phyloP scores from a whole-genome alignment of 495 filamentous ascomycete species.

The Lasiosphaeria ovina region DNA sequence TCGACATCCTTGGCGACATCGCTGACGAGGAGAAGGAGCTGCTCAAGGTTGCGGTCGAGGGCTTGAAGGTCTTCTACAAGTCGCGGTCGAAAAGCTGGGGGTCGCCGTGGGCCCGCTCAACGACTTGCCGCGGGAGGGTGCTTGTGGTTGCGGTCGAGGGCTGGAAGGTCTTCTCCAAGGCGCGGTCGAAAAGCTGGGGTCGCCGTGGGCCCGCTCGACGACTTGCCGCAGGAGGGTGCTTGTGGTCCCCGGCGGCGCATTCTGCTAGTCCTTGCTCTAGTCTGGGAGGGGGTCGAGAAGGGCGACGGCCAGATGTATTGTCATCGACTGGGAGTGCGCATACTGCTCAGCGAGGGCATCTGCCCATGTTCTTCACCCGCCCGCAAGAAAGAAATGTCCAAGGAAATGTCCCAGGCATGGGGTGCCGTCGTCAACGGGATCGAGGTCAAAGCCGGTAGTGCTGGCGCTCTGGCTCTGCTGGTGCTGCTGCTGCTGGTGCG shows the following conservation, averaged over 20 bases:
- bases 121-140: too few species aligned
- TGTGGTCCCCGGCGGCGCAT: constrained; percentile 57
- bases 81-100: too few species aligned
- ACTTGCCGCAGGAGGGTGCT: constrained; percentile 88
- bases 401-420: too few species aligned
- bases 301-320: constrained; percentile 82
- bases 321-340: constrained; percentile 82
- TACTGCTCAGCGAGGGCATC: constrained; percentile 83
- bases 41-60: constrained; percentile 68
- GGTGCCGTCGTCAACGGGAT: too few species aligned
- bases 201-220: constrained; percentile 88
- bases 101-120: too few species aligned
- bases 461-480: too few species aligned
- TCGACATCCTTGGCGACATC: constrained; percentile 69
- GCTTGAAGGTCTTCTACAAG: too few species aligned
- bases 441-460: too few species aligned
- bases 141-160: too few species aligned
- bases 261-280: constrained; percentile 71
- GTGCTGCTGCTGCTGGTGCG: too few species aligned
- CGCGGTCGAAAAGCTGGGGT: constrained; percentile 80
- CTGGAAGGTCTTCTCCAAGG: constrained; percentile 84
- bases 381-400: too few species aligned
- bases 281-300: constrained; percentile 82
- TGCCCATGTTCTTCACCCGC: too few species aligned
- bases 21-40: constrained; percentile 84